Percentiles rank a stretch among this genome's conserved stretches.
Evolutionary conservation across 768 basidiomycete species (phyloP).

Genomic region (Hortiboletus campestris): DNA sequence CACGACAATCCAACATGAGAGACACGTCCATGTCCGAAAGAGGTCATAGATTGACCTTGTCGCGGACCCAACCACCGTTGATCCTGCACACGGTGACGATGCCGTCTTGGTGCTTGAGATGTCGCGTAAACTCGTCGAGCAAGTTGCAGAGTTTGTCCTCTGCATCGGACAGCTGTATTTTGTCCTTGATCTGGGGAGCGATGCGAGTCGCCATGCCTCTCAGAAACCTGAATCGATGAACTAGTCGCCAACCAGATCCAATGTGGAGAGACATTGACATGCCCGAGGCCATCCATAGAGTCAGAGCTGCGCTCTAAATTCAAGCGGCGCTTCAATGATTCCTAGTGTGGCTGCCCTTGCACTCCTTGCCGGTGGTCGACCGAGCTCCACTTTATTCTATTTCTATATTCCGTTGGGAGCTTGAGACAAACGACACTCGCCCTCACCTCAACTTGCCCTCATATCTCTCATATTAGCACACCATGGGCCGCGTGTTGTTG

Average conservation of each 20-base stretch:
- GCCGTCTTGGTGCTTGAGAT: conserved; percentile 51
- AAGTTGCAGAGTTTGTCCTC: conserved; percentile 73
- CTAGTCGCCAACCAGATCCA: conserved; percentile 10
- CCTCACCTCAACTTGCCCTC: background rate
- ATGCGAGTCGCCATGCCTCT: conserved; percentile 35
- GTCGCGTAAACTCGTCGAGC: conserved; percentile 73
- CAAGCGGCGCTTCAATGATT: conserved; percentile 25
- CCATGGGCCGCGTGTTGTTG: conserved; percentile 83
- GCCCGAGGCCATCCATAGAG: background rate
- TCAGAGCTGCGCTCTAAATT: conserved; percentile 10
- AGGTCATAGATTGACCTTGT: conserved; percentile 66
- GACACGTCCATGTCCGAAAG: conserved; percentile 1
- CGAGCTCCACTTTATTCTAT: conserved; percentile 9
- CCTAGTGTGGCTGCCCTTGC: conserved; percentile 15
- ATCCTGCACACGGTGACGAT: conserved; percentile 75
- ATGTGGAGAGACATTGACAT: conserved; percentile 4
- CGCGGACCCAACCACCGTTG: conserved; percentile 98
- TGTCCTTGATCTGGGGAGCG: conserved; percentile 29
- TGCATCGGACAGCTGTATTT: conserved; percentile 58
- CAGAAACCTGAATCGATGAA: background rate
- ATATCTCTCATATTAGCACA: background rate
- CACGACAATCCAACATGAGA: conserved; percentile 13
- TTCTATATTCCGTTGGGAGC: background rate
- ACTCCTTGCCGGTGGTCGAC: conserved; percentile 20
- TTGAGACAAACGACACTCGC: conserved; percentile 3